phyloP scores from a whole-genome alignment of 179 eudicot species.

The Silene noctiflora region DNA sequence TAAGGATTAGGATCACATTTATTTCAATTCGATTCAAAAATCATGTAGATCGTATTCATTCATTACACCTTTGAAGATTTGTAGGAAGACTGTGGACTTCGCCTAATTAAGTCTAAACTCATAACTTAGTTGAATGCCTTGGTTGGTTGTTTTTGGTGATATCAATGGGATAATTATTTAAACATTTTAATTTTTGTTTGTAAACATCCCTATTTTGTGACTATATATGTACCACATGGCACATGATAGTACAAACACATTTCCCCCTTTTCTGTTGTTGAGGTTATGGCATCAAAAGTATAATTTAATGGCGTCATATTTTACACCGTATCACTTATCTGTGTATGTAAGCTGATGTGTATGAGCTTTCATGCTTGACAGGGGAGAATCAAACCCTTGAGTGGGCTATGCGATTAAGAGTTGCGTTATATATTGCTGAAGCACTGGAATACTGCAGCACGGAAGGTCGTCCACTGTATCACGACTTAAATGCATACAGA shows the following conservation, averaged over 20 bases:
- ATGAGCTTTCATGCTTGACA: slow-evolving; percentile 30
- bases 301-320: background rate
- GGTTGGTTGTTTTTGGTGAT: background rate
- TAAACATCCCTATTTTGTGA: too few relatives aligned
- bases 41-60: background rate
- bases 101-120: background rate
- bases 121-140: background rate
- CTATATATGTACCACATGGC: too few relatives aligned
- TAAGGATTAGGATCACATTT: background rate
- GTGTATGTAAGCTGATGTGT: slow-evolving; percentile 13
- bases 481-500: slow-evolving; percentile 78
- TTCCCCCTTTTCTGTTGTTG: background rate
- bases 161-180: background rate
- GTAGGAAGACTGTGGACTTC: slow-evolving; percentile 5
- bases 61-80: background rate
- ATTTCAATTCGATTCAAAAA: background rate
- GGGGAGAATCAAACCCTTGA: slow-evolving; percentile 91
- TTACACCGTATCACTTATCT: background rate
- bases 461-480: slow-evolving; percentile 75
- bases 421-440: slow-evolving; percentile 74
- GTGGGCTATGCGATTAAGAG: slow-evolving; percentile 91
- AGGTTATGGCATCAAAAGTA: background rate
- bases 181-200: background rate
- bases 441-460: slow-evolving; percentile 74
- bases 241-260: background rate